These are phyloP conservation scores for Venturia aucupariae DNA, from an alignment of 2,329 filamentous ascomycete species.

Conservation along the genomic window DNA sequence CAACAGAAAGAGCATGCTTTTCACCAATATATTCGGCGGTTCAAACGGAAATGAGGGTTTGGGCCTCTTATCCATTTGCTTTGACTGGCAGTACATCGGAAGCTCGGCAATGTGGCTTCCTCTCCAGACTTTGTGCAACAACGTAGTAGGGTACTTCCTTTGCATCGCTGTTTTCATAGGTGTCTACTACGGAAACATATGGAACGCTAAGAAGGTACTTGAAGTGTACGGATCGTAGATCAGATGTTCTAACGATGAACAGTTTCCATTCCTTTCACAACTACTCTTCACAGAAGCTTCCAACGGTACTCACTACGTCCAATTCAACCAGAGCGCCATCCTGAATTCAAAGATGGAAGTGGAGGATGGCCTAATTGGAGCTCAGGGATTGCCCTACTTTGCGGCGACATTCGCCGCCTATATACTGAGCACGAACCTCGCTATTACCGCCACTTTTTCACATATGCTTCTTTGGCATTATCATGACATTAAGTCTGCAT, in stretches of 20 bases:
- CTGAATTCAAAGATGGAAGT: slow-evolving; percentile 14
- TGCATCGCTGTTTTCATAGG: slow-evolving; percentile 18
- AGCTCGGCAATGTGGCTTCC: slow-evolving; percentile 12
- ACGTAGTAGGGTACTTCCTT: slow-evolving; percentile 12
- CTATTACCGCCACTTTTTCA: slow-evolving; percentile 14
- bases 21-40: slow-evolving; percentile 16
- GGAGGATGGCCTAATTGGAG: slow-evolving; percentile 8
- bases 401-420: slow-evolving; percentile 14
- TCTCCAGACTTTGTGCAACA: slow-evolving; percentile 14
- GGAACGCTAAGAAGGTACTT: background rate
- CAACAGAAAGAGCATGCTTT: slow-evolving; percentile 14
- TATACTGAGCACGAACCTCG: slow-evolving; percentile 15
- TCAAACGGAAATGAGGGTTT: slow-evolving; percentile 16
- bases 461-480: slow-evolving; percentile 17
- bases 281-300: slow-evolving; percentile 15
- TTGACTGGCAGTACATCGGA: slow-evolving; percentile 16
- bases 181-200: slow-evolving; percentile 14
- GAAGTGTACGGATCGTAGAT: background rate
- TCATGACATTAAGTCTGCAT: slow-evolving; percentile 30
- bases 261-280: slow-evolving; percentile 17
- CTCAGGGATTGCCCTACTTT: slow-evolving; percentile 16
- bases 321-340: slow-evolving; percentile 15
- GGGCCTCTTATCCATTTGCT: slow-evolving; percentile 13
- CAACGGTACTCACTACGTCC: slow-evolving; percentile 15
- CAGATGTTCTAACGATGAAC: background rate